phyloP scores from a whole-genome alignment of 257 asterid species.

The Capsicum chinense region DNA sequence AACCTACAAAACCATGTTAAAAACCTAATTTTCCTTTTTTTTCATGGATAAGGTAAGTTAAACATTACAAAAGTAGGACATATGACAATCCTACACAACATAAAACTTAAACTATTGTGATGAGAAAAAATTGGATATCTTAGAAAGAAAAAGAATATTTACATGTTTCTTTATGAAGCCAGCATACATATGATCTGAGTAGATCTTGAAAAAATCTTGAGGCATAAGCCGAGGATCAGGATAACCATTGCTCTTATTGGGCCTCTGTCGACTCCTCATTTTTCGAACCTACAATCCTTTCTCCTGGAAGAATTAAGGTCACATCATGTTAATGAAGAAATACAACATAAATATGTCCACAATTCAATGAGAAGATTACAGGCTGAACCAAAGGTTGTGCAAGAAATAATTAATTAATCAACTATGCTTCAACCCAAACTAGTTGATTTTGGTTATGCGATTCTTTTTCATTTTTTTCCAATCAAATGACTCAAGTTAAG shows the following conservation, averaged over 20 bases:
- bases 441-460: background rate
- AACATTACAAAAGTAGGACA: background rate
- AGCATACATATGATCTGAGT: conserved; percentile 53
- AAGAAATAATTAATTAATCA: conserved; percentile 11
- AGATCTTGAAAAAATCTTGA: conserved; percentile 53
- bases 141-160: conserved; percentile 29
- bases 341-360: background rate
- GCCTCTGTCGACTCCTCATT: conserved; percentile 62
- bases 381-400: background rate
- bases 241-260: conserved; percentile 51
- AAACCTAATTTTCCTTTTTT: background rate
- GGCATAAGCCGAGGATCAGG: conserved; percentile 64
- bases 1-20: background rate
- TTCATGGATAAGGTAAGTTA: background rate
- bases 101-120: background rate
- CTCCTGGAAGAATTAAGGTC: too few relatives aligned
- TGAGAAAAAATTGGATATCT: background rate
- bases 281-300: conserved; percentile 44
- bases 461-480: background rate
- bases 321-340: too few relatives aligned
- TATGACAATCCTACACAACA: background rate
- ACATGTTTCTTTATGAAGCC: conserved; percentile 74
- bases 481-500: background rate
- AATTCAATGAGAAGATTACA: background rate
- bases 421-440: background rate